These are phyloP conservation scores for Backusella luteola DNA, from an alignment of 192 early-diverging fungal species.

Conservation along the genomic window DNA sequence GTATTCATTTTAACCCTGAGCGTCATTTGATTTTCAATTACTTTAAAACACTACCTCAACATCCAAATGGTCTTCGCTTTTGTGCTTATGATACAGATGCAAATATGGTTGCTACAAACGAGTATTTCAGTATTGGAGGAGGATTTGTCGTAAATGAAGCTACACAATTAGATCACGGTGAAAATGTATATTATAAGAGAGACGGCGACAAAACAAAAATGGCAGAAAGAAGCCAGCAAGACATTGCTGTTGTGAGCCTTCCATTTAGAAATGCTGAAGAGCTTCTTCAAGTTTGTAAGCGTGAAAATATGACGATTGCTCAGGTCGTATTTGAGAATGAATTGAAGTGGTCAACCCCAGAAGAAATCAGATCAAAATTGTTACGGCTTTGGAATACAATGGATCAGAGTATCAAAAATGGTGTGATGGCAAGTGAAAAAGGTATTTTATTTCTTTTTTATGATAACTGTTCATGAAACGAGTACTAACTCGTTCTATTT, in stretches of 20 bases:
- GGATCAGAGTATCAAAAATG: slow-evolving; percentile 82
- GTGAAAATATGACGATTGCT: slow-evolving; percentile 87
- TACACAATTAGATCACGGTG: slow-evolving; percentile 74
- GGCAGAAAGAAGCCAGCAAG: slow-evolving; percentile 61
- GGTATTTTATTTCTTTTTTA: slow-evolving; percentile 20
- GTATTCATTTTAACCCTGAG: slow-evolving; percentile 81
- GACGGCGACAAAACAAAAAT: slow-evolving; percentile 33
- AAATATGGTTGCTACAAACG: slow-evolving; percentile 89
- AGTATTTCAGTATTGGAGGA: slow-evolving; percentile 95
- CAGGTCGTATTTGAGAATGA: slow-evolving; percentile 95
- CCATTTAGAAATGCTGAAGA: slow-evolving; percentile 82
- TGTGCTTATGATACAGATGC: slow-evolving; percentile 79
- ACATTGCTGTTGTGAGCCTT: slow-evolving; percentile 73
- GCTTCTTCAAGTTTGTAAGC: slow-evolving; percentile 77
- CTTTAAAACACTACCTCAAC: slow-evolving; percentile 83
- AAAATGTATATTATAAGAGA: slow-evolving; percentile 50
- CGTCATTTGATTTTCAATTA: slow-evolving; percentile 90
- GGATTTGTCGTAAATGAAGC: slow-evolving; percentile 95
- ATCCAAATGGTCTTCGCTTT: slow-evolving; percentile 96
- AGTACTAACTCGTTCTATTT: not conserved
- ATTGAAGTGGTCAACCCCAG: slow-evolving; percentile 82
- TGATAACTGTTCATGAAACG: not conserved
- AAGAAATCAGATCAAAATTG: slow-evolving; percentile 74
- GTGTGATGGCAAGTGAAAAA: slow-evolving; percentile 54
- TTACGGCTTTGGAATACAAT: slow-evolving; percentile 90